Evolutionary conservation across 2,329 filamentous ascomycete species (phyloP).

Genomic region (Zalaria sp.): DNA sequence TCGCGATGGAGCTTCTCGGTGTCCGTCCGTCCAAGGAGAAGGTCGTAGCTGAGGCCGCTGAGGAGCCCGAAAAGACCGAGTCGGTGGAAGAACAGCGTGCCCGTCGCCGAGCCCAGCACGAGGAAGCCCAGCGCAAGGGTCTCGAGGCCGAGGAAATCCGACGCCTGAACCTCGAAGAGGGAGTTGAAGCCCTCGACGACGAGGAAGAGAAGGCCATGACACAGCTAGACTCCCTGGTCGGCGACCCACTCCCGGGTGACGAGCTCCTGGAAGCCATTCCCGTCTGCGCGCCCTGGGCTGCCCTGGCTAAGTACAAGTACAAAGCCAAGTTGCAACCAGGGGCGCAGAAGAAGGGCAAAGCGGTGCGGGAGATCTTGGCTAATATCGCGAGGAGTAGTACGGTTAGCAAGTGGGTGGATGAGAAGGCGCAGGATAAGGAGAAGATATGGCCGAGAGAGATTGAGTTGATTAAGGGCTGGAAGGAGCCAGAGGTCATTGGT

Average conservation of each 20-base stretch:
- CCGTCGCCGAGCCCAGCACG: conserved; percentile 66
- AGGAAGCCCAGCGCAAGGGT: conserved; percentile 59
- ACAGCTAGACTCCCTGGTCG: conserved; percentile 58
- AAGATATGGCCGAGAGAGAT: conserved; percentile 73
- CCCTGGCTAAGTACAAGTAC: conserved; percentile 65
- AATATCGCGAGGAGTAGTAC: conserved; percentile 58
- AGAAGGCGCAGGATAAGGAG: conserved; percentile 43
- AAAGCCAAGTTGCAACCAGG: conserved; percentile 92
- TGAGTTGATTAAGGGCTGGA: conserved; percentile 70
- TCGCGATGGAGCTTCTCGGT: conserved; percentile 79
- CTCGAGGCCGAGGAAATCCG: conserved; percentile 62
- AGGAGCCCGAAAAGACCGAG: conserved; percentile 52
- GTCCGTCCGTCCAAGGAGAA: conserved; percentile 53
- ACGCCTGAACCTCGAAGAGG: conserved; percentile 44
- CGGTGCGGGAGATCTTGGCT: conserved; percentile 76
- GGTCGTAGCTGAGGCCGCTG: conserved; percentile 46
- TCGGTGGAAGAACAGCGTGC: conserved; percentile 49
- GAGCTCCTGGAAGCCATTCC: conserved; percentile 57
- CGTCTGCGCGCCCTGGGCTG: conserved; percentile 49
- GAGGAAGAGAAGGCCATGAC: conserved; percentile 29
- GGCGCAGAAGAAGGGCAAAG: conserved; percentile 82
- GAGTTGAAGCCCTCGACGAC: conserved; percentile 22
- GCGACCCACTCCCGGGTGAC: conserved; percentile 65
- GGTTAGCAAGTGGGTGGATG: conserved; percentile 28
- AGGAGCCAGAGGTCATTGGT: conserved; percentile 70